These are phyloP conservation scores for Phylloporus sp. DNA, from an alignment of 1,284 basidiomycete species.

Conservation along the genomic window DNA sequence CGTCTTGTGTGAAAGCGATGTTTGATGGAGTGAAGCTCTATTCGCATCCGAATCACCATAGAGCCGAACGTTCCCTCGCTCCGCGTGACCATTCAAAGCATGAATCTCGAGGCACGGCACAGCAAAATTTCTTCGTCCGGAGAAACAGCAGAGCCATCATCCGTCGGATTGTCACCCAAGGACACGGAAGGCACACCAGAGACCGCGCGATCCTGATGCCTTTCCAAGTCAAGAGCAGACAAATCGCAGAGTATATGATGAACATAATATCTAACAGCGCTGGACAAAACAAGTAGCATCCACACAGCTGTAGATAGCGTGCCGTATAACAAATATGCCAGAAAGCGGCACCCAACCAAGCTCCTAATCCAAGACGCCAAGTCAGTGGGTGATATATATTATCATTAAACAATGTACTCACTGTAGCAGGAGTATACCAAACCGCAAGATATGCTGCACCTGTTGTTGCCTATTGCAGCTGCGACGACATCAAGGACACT, in stretches of 20 bases:
- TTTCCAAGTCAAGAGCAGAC: constrained; percentile 11
- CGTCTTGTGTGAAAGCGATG: background rate
- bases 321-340: constrained; percentile 48
- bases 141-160: background rate
- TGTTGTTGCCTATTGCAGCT: constrained; percentile 51
- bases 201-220: background rate
- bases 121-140: no score
- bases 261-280: constrained; percentile 45
- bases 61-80: background rate
- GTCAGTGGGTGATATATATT: background rate
- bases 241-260: constrained; percentile 5
- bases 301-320: constrained; percentile 46
- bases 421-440: constrained; percentile 48
- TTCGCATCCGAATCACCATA: background rate
- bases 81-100: background rate
- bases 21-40: background rate
- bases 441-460: constrained; percentile 45
- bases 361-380: constrained; percentile 16
- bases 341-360: constrained; percentile 53
- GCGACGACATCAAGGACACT: constrained; percentile 43
- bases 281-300: constrained; percentile 47
- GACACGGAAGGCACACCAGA: background rate
- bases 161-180: background rate
- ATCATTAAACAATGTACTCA: constrained; percentile 12
- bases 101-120: background rate